Percentiles rank a stretch among this genome's conserved stretches.
Evolutionary conservation across 2,329 filamentous ascomycete species (phyloP).

Genomic region (Zasmidium citrigriseum): DNA sequence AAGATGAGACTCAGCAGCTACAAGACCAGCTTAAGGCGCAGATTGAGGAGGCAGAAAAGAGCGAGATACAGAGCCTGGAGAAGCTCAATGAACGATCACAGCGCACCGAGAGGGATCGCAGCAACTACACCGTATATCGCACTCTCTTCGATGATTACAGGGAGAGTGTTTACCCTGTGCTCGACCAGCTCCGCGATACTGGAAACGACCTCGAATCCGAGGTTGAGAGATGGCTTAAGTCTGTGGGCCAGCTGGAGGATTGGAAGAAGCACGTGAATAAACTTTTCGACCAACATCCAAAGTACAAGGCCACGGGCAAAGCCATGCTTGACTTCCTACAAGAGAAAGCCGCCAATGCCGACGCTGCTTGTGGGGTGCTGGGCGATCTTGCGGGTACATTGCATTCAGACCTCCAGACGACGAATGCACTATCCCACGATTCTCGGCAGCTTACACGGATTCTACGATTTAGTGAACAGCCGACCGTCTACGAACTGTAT

Average conservation of each 20-base stretch:
- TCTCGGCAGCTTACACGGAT: constrained; percentile 17
- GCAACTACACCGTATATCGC: constrained; percentile 16
- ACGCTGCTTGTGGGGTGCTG: constrained; percentile 7
- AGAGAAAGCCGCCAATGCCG: constrained; percentile 7
- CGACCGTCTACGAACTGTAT: too few species aligned
- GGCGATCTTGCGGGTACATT: too few species aligned
- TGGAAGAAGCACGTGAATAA: constrained; percentile 12
- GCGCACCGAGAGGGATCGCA: constrained; percentile 13
- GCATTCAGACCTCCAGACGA: neutral
- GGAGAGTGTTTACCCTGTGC: constrained; percentile 1
- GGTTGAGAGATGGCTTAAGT: constrained; percentile 12
- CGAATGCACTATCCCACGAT: constrained; percentile 9
- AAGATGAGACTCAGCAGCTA: neutral
- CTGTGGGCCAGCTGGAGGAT: neutral
- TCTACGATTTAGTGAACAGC: constrained; percentile 15
- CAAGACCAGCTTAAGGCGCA: neutral
- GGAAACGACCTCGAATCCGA: constrained; percentile 1
- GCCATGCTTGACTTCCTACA: constrained; percentile 18
- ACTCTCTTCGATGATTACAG: constrained; percentile 9
- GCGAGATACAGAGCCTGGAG: neutral
- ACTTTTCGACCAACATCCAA: constrained; percentile 17
- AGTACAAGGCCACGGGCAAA: constrained; percentile 11
- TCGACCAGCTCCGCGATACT: neutral
- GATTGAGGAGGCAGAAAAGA: neutral
- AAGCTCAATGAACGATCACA: neutral